These are phyloP conservation scores for Microstroma glucosiphilum DNA, from an alignment of 1,284 basidiomycete species.

Conservation along the genomic window DNA sequence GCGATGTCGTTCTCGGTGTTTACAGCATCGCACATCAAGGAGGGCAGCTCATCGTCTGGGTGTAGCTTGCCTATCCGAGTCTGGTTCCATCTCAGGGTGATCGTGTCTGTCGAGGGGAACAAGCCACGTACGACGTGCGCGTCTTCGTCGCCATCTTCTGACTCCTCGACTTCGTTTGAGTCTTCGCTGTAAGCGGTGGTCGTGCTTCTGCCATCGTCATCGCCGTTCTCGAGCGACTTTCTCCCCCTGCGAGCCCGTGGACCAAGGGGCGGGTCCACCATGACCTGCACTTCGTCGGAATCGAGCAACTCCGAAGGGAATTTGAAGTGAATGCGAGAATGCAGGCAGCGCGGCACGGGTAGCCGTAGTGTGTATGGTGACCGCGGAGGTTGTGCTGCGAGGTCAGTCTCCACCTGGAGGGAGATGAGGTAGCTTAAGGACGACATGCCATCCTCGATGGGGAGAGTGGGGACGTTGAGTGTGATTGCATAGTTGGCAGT, in stretches of 20 bases:
- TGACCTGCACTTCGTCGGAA: background rate
- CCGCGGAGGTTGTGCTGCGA: background rate
- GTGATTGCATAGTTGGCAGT: background rate
- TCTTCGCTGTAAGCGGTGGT: background rate
- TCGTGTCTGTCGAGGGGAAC: background rate
- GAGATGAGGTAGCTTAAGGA: background rate
- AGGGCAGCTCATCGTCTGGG: background rate
- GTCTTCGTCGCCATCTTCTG: constrained; percentile 1
- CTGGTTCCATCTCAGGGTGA: background rate
- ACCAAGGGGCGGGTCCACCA: background rate
- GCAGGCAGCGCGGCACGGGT: constrained; percentile 2
- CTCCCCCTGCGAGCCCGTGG: background rate
- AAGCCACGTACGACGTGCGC: background rate
- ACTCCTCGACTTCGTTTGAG: background rate
- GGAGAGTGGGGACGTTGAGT: background rate
- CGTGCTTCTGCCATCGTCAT: background rate
- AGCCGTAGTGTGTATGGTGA: background rate
- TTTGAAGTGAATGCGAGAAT: constrained; percentile 4
- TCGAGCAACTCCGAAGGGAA: background rate
- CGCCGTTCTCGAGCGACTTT: background rate
- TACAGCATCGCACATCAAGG: background rate
- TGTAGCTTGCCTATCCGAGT: background rate
- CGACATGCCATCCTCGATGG: background rate
- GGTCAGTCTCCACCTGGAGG: background rate
- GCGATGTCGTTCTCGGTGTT: background rate